A percentile compares a stretch with the other conserved stretches of the same genome.
Evolutionary conservation across 257 asterid species (phyloP).

Genomic region (Nicotiana attenuata): DNA sequence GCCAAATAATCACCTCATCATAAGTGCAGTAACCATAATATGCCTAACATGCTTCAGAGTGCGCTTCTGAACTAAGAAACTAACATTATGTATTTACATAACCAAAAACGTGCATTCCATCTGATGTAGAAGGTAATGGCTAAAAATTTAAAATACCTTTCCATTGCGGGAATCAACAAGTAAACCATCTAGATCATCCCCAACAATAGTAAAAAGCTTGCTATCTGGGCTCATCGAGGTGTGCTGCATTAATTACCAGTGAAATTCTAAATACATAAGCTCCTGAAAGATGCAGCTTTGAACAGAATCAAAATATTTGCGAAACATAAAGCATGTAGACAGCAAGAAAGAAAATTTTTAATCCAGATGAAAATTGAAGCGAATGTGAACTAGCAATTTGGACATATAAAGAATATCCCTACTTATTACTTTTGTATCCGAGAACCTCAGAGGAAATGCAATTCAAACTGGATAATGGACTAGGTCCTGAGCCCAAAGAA

Average conservation of each 20-base stretch:
- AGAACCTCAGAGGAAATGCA: background rate
- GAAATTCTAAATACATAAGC: background rate
- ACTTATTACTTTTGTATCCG: background rate
- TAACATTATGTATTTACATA: background rate
- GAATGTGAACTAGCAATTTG: background rate
- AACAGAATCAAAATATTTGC: background rate
- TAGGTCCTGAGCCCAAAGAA: background rate
- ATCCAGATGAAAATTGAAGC: background rate
- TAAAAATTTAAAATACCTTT: conserved; percentile 36
- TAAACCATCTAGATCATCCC: conserved; percentile 58
- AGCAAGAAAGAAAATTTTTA: background rate
- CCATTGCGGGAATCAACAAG: conserved; percentile 61
- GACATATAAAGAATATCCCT: background rate
- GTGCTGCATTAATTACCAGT: conserved; percentile 43
- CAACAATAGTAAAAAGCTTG: conserved; percentile 62
- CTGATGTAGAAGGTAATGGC: background rate
- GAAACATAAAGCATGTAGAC: background rate
- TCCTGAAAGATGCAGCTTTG: background rate
- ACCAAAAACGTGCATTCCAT: background rate
- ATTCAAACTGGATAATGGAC: background rate
- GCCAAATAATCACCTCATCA: background rate
- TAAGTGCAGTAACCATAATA: background rate
- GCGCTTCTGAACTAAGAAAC: background rate
- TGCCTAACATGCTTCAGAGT: background rate
- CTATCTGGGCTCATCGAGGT: conserved; percentile 65